These are phyloP conservation scores for Fusarium nematophilum DNA, from an alignment of 2,329 filamentous ascomycete genomes.

Conservation along the genomic window DNA sequence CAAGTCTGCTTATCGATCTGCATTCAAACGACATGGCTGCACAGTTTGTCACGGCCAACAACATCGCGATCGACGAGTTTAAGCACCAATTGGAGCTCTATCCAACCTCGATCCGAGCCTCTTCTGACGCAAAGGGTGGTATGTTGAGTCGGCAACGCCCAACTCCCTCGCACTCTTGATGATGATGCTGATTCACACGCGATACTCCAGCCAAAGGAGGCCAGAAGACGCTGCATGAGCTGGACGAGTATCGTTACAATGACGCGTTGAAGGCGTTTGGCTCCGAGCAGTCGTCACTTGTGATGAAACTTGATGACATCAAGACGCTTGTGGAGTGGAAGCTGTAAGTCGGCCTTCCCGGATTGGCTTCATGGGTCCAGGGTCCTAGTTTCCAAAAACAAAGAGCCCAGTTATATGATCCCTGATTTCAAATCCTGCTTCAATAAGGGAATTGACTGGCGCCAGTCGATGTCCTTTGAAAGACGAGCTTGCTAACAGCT, in stretches of 20 bases:
- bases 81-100: slow-evolving; percentile 52
- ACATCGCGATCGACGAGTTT: slow-evolving; percentile 51
- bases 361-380: background rate
- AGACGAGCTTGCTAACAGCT: slow-evolving; percentile 5
- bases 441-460: background rate
- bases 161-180: background rate
- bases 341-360: slow-evolving; percentile 61
- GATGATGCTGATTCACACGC: slow-evolving; percentile 8
- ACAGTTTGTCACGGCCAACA: slow-evolving; percentile 22
- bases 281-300: slow-evolving; percentile 44
- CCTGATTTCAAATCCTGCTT: background rate
- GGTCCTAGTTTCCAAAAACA: too few relatives aligned
- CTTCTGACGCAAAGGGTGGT: slow-evolving; percentile 61
- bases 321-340: slow-evolving; percentile 76
- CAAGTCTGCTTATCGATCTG: background rate
- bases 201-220: slow-evolving; percentile 56
- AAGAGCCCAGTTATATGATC: too few relatives aligned
- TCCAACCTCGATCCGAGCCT: slow-evolving; percentile 52
- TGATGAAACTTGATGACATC: slow-evolving; percentile 68
- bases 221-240: slow-evolving; percentile 63
- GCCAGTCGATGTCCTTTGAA: background rate
- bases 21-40: slow-evolving; percentile 28
- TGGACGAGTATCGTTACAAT: slow-evolving; percentile 71
- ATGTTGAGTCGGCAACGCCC: slow-evolving; percentile 31
- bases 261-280: slow-evolving; percentile 62